Conservation (phyloP, 75 land plant genomes). For the Selaginella moellendorffii region DNA sequence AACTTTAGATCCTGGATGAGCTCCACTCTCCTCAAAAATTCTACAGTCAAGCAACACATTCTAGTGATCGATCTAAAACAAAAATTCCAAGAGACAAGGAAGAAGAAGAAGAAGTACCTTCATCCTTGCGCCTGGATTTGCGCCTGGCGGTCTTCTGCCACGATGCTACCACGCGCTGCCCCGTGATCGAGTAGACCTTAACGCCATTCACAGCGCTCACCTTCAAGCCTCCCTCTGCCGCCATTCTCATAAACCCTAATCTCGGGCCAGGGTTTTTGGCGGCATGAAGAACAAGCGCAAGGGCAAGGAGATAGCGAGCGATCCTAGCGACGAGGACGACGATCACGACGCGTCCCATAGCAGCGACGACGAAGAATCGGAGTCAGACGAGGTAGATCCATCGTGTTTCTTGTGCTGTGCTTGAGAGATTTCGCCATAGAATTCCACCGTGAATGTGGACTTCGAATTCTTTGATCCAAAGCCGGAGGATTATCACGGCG, state of each 20-base stretch:
- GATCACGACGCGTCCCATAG: too few species aligned
- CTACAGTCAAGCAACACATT: constrained; percentile 14
- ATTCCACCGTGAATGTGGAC: constrained; percentile 64
- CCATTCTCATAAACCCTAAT: neutral
- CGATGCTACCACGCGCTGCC: constrained; percentile 44
- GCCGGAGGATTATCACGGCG: constrained; percentile 67
- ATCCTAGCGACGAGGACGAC: too few species aligned
- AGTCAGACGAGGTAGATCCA: neutral
- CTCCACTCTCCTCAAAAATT: constrained; percentile 58
- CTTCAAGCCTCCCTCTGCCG: constrained; percentile 35
- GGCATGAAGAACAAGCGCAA: neutral
- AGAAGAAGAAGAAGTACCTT: constrained; percentile 27
- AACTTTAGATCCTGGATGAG: constrained; percentile 83
- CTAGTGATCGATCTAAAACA: neutral
- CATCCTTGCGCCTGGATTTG: constrained; percentile 58
- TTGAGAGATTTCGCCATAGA: too few species aligned
- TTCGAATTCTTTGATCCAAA: constrained; percentile 93
- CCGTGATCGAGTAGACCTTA: constrained; percentile 61
- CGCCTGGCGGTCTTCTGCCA: constrained; percentile 59
- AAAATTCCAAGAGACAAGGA: too few species aligned
- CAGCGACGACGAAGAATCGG: too few species aligned
- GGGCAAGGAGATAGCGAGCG: neutral
- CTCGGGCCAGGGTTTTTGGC: neutral
- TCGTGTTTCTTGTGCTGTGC: neutral
- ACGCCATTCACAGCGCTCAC: constrained; percentile 77